Evolutionary conservation across 1,284 basidiomycete species (phyloP).

Genomic region (Cryptococcus jaspeensis): DNA sequence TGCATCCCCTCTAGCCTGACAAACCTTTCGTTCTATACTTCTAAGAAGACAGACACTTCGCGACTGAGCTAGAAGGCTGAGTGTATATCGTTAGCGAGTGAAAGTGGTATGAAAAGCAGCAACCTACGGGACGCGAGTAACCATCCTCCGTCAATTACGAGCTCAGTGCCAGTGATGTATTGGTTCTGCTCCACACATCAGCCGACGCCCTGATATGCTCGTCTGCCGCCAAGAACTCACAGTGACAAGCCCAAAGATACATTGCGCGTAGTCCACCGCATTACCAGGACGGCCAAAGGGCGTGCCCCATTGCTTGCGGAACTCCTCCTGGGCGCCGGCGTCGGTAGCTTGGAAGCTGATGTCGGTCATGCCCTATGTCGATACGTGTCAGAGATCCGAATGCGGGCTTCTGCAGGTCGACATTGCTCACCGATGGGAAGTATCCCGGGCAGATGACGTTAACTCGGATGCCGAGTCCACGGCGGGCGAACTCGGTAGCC

Average conservation of each 20-base stretch:
- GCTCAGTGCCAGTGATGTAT: conserved; percentile 45
- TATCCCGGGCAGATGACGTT: conserved; percentile 42
- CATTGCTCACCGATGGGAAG: conserved; percentile 38
- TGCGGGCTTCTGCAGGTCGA: not conserved
- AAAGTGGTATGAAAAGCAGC: no score
- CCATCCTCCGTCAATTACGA: conserved; percentile 50
- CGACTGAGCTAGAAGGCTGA: no score
- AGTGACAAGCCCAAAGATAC: conserved; percentile 34
- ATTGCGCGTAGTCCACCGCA: conserved; percentile 47
- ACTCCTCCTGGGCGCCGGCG: conserved; percentile 21
- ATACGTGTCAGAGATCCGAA: not conserved
- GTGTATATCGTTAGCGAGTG: no score
- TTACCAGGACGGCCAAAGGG: conserved; percentile 46
- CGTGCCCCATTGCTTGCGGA: conserved; percentile 37
- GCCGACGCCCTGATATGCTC: not conserved
- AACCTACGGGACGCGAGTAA: conserved; percentile 36
- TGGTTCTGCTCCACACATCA: conserved; percentile 30
- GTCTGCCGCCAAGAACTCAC: conserved; percentile 20
- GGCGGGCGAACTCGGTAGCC: conserved; percentile 41
- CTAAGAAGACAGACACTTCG: no score
- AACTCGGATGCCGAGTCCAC: conserved; percentile 41
- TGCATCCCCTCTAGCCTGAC: no score
- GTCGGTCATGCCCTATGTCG: conserved; percentile 42
- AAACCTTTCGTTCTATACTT: no score
- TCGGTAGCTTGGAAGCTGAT: conserved; percentile 15